Evolutionary conservation across 805 yeast species (phyloP).

Genomic region (Zygoascus ofunaensis): DNA sequence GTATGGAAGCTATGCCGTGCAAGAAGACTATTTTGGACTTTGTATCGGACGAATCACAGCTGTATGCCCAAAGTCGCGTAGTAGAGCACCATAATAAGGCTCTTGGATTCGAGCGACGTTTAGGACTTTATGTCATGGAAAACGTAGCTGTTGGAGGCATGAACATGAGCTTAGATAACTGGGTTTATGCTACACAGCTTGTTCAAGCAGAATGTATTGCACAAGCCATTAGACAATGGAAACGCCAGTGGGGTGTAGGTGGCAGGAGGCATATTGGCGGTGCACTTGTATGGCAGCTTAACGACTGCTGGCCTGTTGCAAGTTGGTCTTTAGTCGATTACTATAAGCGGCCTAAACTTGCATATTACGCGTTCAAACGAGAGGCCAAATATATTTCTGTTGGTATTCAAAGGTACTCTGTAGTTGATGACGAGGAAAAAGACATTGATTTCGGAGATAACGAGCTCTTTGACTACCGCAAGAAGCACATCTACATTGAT

Average conservation of each 20-base stretch:
- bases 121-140: slow-evolving; percentile 39
- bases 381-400: slow-evolving; percentile 30
- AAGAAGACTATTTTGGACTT: slow-evolving; percentile 30
- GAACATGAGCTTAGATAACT: slow-evolving; percentile 30
- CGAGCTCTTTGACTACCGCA: slow-evolving; percentile 22
- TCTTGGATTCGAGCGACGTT: slow-evolving; percentile 37
- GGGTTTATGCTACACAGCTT: slow-evolving; percentile 45
- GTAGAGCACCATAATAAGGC: slow-evolving; percentile 44
- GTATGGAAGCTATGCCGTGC: slow-evolving; percentile 41
- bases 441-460: slow-evolving; percentile 19
- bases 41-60: slow-evolving; percentile 32
- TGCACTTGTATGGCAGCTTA: slow-evolving; percentile 44
- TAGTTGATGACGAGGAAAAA: slow-evolving; percentile 9
- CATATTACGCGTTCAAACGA: slow-evolving; percentile 40
- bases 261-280: slow-evolving; percentile 35
- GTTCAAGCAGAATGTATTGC: slow-evolving; percentile 43
- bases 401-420: slow-evolving; percentile 29
- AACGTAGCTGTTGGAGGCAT: slow-evolving; percentile 33
- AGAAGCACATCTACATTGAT: slow-evolving; percentile 26
- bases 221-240: slow-evolving; percentile 39
- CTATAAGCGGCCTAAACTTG: slow-evolving; percentile 36
- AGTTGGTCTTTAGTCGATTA: slow-evolving; percentile 42
- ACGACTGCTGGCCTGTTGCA: slow-evolving; percentile 46
- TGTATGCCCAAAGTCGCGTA: slow-evolving; percentile 36
- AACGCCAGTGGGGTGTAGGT: slow-evolving; percentile 36